Percentiles rank a stretch among this genome's conserved stretches.
phyloP scores from a whole-genome alignment of 1,139 yeast genomes.

The Yamadazyma diospyri region DNA sequence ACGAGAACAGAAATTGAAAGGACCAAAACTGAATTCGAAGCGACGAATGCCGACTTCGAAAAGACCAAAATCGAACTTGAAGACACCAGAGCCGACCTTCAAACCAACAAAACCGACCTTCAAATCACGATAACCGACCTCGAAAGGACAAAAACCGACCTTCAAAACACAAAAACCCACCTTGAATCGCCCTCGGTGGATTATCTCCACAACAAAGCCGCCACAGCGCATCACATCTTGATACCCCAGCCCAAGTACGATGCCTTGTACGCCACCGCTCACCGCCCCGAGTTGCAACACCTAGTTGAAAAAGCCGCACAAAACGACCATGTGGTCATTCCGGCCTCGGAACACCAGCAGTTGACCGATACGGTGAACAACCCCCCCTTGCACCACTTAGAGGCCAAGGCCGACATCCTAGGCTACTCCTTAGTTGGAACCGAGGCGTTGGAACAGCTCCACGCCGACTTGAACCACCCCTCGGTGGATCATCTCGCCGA shows the following conservation, averaged over 20 bases:
- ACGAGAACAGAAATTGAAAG: too few species aligned
- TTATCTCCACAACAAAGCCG: slow-evolving; percentile 15
- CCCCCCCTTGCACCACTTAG: slow-evolving; percentile 25
- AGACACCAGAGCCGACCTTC: too few species aligned
- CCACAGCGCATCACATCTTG: slow-evolving; percentile 8
- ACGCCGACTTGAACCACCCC: slow-evolving; percentile 17
- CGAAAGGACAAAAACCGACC: too few species aligned
- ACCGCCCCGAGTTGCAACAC: slow-evolving; percentile 24
- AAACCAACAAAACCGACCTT: too few species aligned
- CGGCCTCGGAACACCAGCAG: slow-evolving; percentile 15
- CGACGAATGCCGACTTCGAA: too few species aligned
- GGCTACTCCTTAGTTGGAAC: slow-evolving; percentile 19
- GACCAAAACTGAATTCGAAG: too few species aligned
- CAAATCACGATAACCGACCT: too few species aligned
- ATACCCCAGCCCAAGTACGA: slow-evolving; percentile 12
- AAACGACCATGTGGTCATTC: slow-evolving; percentile 16
- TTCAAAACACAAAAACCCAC: too few species aligned
- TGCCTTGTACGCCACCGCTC: slow-evolving; percentile 10
- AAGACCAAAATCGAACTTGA: too few species aligned
- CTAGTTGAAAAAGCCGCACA: slow-evolving; percentile 14
- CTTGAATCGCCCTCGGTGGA: slow-evolving; percentile 22
- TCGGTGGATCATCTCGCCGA: slow-evolving; percentile 12
- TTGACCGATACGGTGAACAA: slow-evolving; percentile 11
- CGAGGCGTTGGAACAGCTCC: slow-evolving; percentile 15
- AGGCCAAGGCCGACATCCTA: slow-evolving; percentile 13